Conservation (phyloP, 176 grass and related monocot genomes). For the Leersia perrieri region DNA sequence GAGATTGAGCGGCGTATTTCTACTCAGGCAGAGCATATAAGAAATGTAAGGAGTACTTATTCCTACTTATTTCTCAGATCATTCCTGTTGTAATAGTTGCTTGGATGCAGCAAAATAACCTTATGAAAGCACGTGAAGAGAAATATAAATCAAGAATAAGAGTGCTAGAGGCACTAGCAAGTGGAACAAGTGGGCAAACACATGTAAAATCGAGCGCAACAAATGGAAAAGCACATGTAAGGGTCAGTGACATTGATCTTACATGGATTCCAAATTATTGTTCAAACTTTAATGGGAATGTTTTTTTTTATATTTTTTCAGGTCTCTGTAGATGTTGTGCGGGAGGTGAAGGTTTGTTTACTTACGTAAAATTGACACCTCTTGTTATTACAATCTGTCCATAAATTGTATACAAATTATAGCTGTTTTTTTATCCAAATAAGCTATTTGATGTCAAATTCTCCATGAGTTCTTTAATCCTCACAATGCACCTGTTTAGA, state of each 20-base stretch:
- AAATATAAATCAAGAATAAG: conserved; percentile 80
- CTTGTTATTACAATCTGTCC: not conserved
- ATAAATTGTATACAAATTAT: not conserved
- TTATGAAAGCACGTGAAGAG: conserved; percentile 74
- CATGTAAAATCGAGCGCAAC: conserved; percentile 32
- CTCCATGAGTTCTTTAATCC: not conserved
- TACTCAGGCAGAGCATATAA: conserved; percentile 72
- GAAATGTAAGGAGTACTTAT: conserved; percentile 52
- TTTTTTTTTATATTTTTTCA: conserved; percentile 32
- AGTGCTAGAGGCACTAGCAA: conserved; percentile 56
- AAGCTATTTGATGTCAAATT: not conserved
- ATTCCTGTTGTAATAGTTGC: conserved; percentile 23
- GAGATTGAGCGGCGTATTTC: conserved; percentile 69
- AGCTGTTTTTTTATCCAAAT: not conserved
- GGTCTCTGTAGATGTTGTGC: conserved; percentile 19
- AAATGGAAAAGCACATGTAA: conserved; percentile 51
- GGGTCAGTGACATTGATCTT: not conserved
- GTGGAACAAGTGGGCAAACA: conserved; percentile 34
- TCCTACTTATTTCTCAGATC: conserved; percentile 11
- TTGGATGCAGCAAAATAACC: conserved; percentile 71
- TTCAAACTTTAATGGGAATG: not conserved
- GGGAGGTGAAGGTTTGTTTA: conserved; percentile 47
- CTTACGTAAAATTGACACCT: not conserved
- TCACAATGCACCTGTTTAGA: not conserved
- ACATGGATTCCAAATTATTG: conserved; percentile 1